These are phyloP conservation scores for Pogostemon cablin DNA, from an alignment of 257 asterid genomes.

Conservation along the genomic window DNA sequence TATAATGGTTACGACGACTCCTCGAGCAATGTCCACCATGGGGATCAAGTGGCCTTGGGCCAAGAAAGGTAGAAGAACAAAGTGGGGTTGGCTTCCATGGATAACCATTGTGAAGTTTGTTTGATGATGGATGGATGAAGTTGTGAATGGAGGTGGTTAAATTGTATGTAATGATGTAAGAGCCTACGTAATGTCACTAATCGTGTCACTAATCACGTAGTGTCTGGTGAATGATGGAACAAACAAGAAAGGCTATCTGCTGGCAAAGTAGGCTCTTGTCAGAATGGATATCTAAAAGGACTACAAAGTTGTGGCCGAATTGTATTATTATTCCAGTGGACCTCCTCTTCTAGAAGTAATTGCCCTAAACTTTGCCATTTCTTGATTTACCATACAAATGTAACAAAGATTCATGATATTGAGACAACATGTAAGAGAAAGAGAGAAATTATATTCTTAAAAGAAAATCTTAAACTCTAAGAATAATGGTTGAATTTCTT, in stretches of 20 bases:
- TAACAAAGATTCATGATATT: neutral
- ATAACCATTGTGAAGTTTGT: conserved; percentile 1
- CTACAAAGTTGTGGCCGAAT: too few species aligned
- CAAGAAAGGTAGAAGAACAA: conserved; percentile 53
- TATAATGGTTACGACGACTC: conserved; percentile 39
- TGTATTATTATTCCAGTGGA: too few species aligned
- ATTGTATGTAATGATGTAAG: conserved; percentile 33
- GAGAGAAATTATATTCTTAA: too few species aligned
- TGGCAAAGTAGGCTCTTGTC: too few species aligned
- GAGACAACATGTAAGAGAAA: too few species aligned
- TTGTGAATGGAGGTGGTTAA: neutral
- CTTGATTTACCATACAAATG: neutral
- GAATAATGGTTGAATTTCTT: too few species aligned
- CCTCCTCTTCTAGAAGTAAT: neutral
- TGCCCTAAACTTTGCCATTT: neutral
- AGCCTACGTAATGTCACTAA: conserved; percentile 24
- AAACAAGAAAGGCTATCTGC: too few species aligned
- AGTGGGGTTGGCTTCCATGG: conserved; percentile 40
- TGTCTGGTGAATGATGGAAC: too few species aligned
- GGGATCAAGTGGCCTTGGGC: conserved; percentile 62
- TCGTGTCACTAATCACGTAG: too few species aligned
- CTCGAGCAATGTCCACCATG: conserved; percentile 50
- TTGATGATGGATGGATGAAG: neutral
- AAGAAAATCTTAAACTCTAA: too few species aligned
- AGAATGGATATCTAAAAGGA: too few species aligned